phyloP scores from a whole-genome alignment of 805 yeast genomes.

The Ogataea paraovalis region DNA sequence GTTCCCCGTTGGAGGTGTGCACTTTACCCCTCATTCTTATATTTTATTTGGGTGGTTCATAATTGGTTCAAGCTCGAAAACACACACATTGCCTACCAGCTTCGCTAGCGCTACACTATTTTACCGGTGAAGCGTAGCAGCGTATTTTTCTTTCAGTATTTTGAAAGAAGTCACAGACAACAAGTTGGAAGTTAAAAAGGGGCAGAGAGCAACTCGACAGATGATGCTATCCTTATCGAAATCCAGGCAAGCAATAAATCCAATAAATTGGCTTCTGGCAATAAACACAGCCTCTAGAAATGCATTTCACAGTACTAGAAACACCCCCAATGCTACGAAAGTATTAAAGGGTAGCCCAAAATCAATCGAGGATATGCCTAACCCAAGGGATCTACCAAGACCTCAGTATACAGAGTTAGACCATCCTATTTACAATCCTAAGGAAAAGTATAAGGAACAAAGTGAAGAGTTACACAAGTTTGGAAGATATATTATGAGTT shows the following conservation, averaged over 20 bases:
- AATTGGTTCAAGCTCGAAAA: neutral
- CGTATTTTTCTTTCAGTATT: neutral
- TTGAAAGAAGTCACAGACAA: neutral
- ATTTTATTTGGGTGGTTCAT: neutral
- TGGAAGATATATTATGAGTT: constrained; percentile 73
- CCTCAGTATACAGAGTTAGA: constrained; percentile 30
- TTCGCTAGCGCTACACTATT: neutral
- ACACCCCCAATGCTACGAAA: neutral
- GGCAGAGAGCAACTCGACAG: neutral
- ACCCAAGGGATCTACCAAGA: constrained; percentile 33
- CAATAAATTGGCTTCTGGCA: neutral
- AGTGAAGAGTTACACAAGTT: constrained; percentile 73
- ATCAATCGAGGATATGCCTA: constrained; percentile 27
- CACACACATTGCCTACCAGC: neutral
- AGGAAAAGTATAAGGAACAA: constrained; percentile 66
- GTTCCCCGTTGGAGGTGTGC: neutral
- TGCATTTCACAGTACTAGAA: neutral
- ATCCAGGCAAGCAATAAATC: neutral
- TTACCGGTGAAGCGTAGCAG: neutral
- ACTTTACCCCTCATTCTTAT: neutral
- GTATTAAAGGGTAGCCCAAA: constrained; percentile 1
- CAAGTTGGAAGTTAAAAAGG: neutral
- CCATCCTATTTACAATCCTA: constrained; percentile 65
- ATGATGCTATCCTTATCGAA: neutral
- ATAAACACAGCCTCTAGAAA: neutral